phyloP scores from a whole-genome alignment of 2,329 filamentous ascomycete species.

The Ascochyta rabiei region DNA sequence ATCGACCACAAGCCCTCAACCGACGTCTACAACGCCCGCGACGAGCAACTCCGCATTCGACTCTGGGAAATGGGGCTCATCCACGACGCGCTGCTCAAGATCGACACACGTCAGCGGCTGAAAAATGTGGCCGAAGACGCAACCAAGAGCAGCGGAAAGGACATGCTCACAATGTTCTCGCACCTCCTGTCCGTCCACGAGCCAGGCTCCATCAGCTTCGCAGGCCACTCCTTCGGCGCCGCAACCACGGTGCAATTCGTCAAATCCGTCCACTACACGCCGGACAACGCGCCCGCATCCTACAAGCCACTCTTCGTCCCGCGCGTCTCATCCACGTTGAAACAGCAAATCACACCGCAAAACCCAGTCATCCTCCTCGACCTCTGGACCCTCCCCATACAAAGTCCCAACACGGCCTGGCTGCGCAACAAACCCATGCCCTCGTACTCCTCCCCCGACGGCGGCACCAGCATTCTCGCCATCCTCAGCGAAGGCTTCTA shows the following conservation, averaged over 20 bases:
- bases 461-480: slow-evolving; percentile 66
- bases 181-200: slow-evolving; percentile 69
- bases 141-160: slow-evolving; percentile 44
- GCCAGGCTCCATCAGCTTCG: slow-evolving; percentile 75
- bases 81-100: slow-evolving; percentile 69
- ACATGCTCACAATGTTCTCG: slow-evolving; percentile 64
- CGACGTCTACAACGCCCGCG: slow-evolving; percentile 70
- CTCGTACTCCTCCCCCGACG: slow-evolving; percentile 60
- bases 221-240: slow-evolving; percentile 82
- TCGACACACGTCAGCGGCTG: slow-evolving; percentile 63
- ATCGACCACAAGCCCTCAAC: slow-evolving; percentile 67
- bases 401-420: slow-evolving; percentile 65
- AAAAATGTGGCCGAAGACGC: slow-evolving; percentile 54
- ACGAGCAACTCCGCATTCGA: slow-evolving; percentile 75
- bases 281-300: slow-evolving; percentile 54
- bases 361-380: slow-evolving; percentile 75
- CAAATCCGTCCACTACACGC: slow-evolving; percentile 76
- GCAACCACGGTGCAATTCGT: slow-evolving; percentile 76
- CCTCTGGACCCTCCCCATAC: slow-evolving; percentile 78
- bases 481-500: slow-evolving; percentile 79
- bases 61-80: slow-evolving; percentile 79
- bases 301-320: slow-evolving; percentile 68
- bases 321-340: slow-evolving; percentile 60
- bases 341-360: slow-evolving; percentile 69
- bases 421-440: slow-evolving; percentile 78